A percentile compares a stretch with the other conserved stretches of the same genome.
These are phyloP conservation scores for Paragyromitra xinjiangensis DNA, from an alignment of 495 filamentous ascomycete genomes.

Conservation along the genomic window DNA sequence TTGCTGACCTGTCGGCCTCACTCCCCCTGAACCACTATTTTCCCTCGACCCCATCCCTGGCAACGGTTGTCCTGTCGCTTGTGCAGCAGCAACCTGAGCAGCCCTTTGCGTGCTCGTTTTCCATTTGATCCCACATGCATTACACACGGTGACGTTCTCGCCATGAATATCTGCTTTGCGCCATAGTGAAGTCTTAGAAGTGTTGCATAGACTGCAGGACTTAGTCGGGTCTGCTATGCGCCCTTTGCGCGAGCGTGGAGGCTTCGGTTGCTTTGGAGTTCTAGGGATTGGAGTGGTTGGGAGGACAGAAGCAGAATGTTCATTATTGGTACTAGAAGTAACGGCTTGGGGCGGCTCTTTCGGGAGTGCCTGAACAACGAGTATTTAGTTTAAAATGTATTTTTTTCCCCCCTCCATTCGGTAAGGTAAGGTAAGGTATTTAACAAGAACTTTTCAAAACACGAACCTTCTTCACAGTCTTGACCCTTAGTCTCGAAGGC, in stretches of 20 bases:
- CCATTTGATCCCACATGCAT: constrained; percentile 58
- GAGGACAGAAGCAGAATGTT: constrained; percentile 17
- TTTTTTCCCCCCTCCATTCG: constrained; percentile 26
- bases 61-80: constrained; percentile 30
- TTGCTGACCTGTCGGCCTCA: constrained; percentile 35
- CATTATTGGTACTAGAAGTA: constrained; percentile 24
- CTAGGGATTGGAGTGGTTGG: constrained; percentile 23
- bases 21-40: constrained; percentile 20
- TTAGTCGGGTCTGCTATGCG: constrained; percentile 58
- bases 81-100: constrained; percentile 47
- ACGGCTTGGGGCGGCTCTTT: constrained; percentile 43
- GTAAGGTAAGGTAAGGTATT: constrained; percentile 46
- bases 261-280: constrained; percentile 45
- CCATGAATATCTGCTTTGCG: constrained; percentile 57
- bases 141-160: constrained; percentile 58
- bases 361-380: constrained; percentile 51
- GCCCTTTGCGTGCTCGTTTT: constrained; percentile 56
- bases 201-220: constrained; percentile 55
- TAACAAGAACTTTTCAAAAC: constrained; percentile 54
- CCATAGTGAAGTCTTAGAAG: constrained; percentile 56
- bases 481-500: constrained; percentile 52
- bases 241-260: constrained; percentile 56
- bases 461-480: constrained; percentile 58
- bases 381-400: constrained; percentile 33
- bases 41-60: constrained; percentile 35